Evolutionary conservation across 352 stramenopile genomes (phyloP).

Genomic region (Blastocystis sp.): DNA sequence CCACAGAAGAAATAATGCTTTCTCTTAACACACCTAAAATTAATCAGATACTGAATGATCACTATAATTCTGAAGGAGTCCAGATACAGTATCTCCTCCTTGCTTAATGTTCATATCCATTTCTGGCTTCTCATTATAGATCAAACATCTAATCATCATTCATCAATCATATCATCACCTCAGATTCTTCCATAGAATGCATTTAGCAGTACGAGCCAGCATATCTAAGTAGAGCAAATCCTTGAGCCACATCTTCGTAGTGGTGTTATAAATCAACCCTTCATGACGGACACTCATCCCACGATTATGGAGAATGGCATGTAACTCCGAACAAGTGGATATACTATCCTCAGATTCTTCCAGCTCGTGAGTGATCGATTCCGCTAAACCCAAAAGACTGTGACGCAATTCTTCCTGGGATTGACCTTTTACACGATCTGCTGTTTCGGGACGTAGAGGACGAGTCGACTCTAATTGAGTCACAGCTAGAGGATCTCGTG

Average conservation of each 20-base stretch:
- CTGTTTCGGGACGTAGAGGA: background rate
- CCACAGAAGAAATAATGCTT: background rate
- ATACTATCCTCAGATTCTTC: conserved; percentile 2
- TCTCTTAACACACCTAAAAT: background rate
- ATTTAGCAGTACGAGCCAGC: conserved; percentile 36
- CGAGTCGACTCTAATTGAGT: background rate
- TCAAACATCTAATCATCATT: background rate
- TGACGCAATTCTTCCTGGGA: background rate
- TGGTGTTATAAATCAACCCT: background rate
- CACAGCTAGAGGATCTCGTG: background rate
- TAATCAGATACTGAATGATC: background rate
- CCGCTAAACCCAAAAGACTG: background rate
- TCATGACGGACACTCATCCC: conserved; percentile 22
- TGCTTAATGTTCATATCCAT: background rate
- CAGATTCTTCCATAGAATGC: conserved; percentile 56
- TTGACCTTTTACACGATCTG: background rate
- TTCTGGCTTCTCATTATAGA: conserved; percentile 52
- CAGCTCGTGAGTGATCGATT: background rate
- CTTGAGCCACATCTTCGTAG: conserved; percentile 16
- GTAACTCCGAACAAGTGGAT: background rate
- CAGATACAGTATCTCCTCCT: background rate
- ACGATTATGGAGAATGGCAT: background rate
- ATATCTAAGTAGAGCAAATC: conserved; percentile 50
- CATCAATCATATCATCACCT: background rate
- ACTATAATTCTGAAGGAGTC: background rate